Evolutionary conservation across 805 yeast genomes (phyloP), one percentile per base, ranked within the genome.

Genomic region (Candida quercuum): DNA sequence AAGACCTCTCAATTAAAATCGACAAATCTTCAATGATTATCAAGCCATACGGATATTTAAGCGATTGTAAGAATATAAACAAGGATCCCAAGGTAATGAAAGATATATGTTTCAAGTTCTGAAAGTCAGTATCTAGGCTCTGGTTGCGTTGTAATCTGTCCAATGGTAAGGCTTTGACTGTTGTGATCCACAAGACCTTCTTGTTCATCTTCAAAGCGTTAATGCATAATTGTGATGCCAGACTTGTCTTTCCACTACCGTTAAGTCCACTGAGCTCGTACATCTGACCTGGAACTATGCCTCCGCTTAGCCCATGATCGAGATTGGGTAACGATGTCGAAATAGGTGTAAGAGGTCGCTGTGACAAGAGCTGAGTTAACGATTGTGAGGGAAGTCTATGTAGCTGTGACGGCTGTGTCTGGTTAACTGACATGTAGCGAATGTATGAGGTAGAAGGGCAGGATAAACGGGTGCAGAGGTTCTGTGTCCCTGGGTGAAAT

Each of bases 21-120:
- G 57, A 47, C 21, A 51, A 34, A 25, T 52, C 57, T 12, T 54
- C 58, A 14, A 54, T 46, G 11, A 54, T 42, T 0, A 54, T 32
- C 4, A 53, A 35, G 2, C 41, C 47, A 33, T 40, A 47, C 2
- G 15, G 20, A 2, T 38, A 20, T n/a, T 37, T 33, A 3, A 37
- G 21, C 12, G 36, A 35, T 30, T 41, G 46, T 15, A 49, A 18
- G 15, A 43, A 49, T 3, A 49, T 16, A 27, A 39, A 47, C 7
- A 49, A 25, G 10, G 38, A 27, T 2, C 42, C 41, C 2, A 42
- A 5, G 14, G 42, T 36, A 14, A 35, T 33, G 1, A 47, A 21
- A 17, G 48, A 16, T 7, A 41, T 19, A 12, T 33, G 37, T 4
- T 27, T 21, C 9, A 41, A 26, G 5, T 25, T 40, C 13, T 33